A percentile compares a stretch with the other conserved stretches of the same genome.
phyloP scores from a whole-genome alignment of 495 filamentous ascomycete genomes.

The Barbatosphaeria neglecta region DNA sequence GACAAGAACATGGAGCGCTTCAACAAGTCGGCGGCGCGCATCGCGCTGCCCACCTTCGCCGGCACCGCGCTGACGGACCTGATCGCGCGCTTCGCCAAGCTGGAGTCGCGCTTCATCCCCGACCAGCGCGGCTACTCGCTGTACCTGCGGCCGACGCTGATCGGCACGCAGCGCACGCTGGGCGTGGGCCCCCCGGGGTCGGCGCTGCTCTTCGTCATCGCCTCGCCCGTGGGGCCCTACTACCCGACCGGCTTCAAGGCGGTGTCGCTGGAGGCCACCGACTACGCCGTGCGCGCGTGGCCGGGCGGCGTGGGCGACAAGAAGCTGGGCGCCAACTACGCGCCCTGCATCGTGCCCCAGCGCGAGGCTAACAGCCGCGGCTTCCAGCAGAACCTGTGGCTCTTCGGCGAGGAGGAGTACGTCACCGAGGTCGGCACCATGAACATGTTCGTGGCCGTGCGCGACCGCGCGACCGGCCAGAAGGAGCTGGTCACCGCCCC shows the following conservation, averaged over 20 bases:
- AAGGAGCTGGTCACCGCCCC: constrained; percentile 87
- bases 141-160: constrained; percentile 92
- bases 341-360: constrained; percentile 89
- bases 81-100: constrained; percentile 62
- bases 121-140: constrained; percentile 74
- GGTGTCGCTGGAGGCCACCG: constrained; percentile 81
- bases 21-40: constrained; percentile 78
- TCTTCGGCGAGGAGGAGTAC: constrained; percentile 88
- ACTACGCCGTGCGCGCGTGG: constrained; percentile 94
- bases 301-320: constrained; percentile 93
- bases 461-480: constrained; percentile 70
- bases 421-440: constrained; percentile 96
- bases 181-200: constrained; percentile 85
- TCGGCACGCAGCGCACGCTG: constrained; percentile 87
- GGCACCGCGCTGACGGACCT: constrained; percentile 60
- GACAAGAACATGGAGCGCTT: constrained; percentile 91
- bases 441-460: constrained; percentile 84
- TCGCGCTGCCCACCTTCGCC: constrained; percentile 80
- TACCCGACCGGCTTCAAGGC: constrained; percentile 98
- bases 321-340: constrained; percentile 97
- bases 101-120: constrained; percentile 86
- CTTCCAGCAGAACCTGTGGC: constrained; percentile 96
- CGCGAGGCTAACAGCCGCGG: constrained; percentile 77
- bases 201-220: constrained; percentile 86
- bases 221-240: constrained; percentile 93